phyloP scores from a whole-genome alignment of 169 alveolate genomes.

The Nephromyces sp. region DNA sequence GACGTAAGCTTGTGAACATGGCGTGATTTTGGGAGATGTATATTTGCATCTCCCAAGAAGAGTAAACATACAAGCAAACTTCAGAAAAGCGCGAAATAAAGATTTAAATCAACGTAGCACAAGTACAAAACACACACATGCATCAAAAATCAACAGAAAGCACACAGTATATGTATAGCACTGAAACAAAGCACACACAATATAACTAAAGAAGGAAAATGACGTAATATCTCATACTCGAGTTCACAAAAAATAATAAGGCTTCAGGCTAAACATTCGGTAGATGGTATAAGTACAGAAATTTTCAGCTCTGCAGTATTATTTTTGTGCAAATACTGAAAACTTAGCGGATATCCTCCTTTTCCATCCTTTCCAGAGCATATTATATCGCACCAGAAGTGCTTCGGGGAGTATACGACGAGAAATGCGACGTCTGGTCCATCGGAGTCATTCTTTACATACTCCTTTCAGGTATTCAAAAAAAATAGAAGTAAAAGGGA shows the following conservation, averaged over 20 bases:
- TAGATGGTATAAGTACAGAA: neutral
- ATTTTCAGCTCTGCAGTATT: neutral
- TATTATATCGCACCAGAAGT: slow-evolving; percentile 81
- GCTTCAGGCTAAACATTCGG: neutral
- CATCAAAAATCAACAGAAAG: too few species aligned
- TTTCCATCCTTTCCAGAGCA: slow-evolving; percentile 36
- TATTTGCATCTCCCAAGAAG: neutral
- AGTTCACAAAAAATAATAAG: neutral
- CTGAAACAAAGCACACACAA: too few species aligned
- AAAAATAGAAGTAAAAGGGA: too few species aligned
- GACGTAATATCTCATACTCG: too few species aligned
- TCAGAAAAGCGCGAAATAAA: too few species aligned
- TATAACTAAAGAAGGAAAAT: too few species aligned
- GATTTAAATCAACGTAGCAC: too few species aligned
- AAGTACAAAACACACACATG: too few species aligned
- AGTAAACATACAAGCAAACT: too few species aligned
- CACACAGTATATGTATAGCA: too few species aligned
- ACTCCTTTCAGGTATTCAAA: slow-evolving; percentile 73
- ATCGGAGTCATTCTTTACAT: slow-evolving; percentile 68
- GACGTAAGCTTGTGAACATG: neutral
- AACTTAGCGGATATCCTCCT: neutral
- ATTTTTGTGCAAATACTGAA: neutral
- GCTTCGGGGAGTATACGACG: slow-evolving; percentile 53
- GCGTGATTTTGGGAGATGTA: neutral
- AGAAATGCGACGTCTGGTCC: slow-evolving; percentile 77